Conservation (phyloP, 202 grass and related monocot species). For the Zizania palustris region DNA sequence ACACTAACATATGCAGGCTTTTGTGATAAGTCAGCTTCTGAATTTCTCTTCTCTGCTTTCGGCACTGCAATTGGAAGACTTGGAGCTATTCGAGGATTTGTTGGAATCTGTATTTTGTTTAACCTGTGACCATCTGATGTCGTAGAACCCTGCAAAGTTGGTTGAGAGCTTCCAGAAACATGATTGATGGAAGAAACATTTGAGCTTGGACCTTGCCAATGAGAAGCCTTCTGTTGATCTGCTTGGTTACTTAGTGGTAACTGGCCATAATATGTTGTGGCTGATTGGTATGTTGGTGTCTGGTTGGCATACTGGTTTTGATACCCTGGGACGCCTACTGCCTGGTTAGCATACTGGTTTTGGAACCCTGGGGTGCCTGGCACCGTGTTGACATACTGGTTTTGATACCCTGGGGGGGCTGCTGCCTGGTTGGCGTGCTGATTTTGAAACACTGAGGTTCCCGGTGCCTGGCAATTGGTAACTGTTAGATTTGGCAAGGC, state of each 20-base stretch:
- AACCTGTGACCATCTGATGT: constrained; percentile 48
- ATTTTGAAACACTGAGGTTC: constrained; percentile 27
- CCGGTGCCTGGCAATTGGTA: constrained; percentile 21
- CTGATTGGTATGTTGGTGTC: constrained; percentile 50
- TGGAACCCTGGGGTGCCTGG: constrained; percentile 8
- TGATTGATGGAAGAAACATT: constrained; percentile 60
- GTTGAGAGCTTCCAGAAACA: constrained; percentile 40
- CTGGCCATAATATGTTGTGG: constrained; percentile 41
- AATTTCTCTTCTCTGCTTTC: constrained; percentile 55
- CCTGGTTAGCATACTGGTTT: constrained; percentile 36
- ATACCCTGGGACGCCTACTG: constrained; percentile 12
- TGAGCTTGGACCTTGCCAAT: constrained; percentile 55
- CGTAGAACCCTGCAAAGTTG: constrained; percentile 40
- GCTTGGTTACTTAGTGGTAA: constrained; percentile 52
- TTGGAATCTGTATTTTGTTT: constrained; percentile 76
- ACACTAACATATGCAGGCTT: constrained; percentile 85
- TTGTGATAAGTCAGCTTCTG: constrained; percentile 40
- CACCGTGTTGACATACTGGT: constrained; percentile 19
- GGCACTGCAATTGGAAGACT: constrained; percentile 42
- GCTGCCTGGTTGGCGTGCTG: constrained; percentile 27
- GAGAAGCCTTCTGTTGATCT: constrained; percentile 57
- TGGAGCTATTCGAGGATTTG: constrained; percentile 83
- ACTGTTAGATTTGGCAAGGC: constrained; percentile 11
- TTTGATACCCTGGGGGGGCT: constrained; percentile 35
- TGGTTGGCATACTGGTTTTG: constrained; percentile 47